phyloP scores from a whole-genome alignment of 75 land plant species.

The Sequoiadendron giganteum region DNA sequence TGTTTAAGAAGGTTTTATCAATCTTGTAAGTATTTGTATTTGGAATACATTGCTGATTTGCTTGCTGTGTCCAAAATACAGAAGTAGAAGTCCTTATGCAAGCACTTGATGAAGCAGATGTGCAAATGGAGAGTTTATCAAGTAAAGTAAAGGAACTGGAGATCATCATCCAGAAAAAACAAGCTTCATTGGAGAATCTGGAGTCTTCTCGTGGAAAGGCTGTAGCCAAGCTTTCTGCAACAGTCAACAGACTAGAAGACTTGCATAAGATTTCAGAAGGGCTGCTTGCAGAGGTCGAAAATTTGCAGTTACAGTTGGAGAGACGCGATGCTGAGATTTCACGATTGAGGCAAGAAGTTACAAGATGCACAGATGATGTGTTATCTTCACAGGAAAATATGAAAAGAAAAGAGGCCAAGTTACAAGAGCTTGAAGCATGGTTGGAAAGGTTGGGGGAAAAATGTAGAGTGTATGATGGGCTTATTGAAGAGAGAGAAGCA shows the following conservation, averaged over 20 bases:
- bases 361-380: slow-evolving; percentile 55
- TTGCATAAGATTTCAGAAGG: slow-evolving; percentile 69
- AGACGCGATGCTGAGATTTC: slow-evolving; percentile 76
- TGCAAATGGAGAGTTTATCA: slow-evolving; percentile 52
- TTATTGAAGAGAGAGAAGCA: slow-evolving; percentile 16
- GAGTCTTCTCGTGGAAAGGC: slow-evolving; percentile 79
- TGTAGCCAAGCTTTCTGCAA: slow-evolving; percentile 63
- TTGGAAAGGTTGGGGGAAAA: slow-evolving; percentile 27
- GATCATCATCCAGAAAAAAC: slow-evolving; percentile 50
- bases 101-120: slow-evolving; percentile 76
- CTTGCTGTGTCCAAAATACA: slow-evolving; percentile 23
- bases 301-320: slow-evolving; percentile 71
- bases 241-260: slow-evolving; percentile 79
- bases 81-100: slow-evolving; percentile 72
- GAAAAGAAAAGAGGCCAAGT: slow-evolving; percentile 34
- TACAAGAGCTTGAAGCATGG: slow-evolving; percentile 44
- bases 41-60: slow-evolving; percentile 5
- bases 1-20: slow-evolving; percentile 7
- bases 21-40: neutral
- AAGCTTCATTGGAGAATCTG: slow-evolving; percentile 41
- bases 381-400: slow-evolving; percentile 42
- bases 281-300: slow-evolving; percentile 82
- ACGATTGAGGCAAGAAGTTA: slow-evolving; percentile 73
- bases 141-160: slow-evolving; percentile 62
- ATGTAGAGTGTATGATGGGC: slow-evolving; percentile 20